phyloP scores from a whole-genome alignment of 768 basidiomycete species.

The Aureoboletus auriporus region DNA sequence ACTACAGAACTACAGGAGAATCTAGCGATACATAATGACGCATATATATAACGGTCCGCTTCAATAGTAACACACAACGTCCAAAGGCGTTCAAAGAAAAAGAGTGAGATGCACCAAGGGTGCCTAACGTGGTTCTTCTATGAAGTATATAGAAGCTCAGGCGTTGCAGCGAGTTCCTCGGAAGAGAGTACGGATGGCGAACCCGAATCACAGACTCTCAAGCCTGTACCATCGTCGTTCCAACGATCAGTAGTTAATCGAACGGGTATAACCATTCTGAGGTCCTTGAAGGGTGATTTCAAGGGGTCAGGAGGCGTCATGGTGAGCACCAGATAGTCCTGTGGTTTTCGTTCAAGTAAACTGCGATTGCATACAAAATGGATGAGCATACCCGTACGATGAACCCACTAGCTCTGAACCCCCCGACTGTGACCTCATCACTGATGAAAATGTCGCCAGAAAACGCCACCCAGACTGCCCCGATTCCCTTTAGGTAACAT shows the following conservation, averaged over 20 bases:
- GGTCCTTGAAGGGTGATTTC: constrained; percentile 53
- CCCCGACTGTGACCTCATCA: constrained; percentile 46
- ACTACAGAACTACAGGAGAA: too few relatives aligned
- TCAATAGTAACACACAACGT: neutral
- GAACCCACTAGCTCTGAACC: constrained; percentile 64
- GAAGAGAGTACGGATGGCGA: constrained; percentile 19
- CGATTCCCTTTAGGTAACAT: constrained; percentile 47
- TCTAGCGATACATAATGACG: neutral
- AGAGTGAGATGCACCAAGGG: neutral
- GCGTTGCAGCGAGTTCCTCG: constrained; percentile 18
- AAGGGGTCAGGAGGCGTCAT: constrained; percentile 53
- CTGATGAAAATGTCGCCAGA: constrained; percentile 58
- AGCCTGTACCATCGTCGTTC: constrained; percentile 33
- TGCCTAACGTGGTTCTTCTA: neutral
- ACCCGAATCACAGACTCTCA: neutral
- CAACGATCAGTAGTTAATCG: constrained; percentile 62
- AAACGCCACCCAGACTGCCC: constrained; percentile 58
- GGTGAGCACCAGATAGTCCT: constrained; percentile 67
- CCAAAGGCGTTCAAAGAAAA: neutral
- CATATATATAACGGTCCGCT: neutral
- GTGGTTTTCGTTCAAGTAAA: neutral
- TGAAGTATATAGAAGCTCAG: constrained; percentile 8
- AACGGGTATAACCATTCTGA: constrained; percentile 61
- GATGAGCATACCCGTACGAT: constrained; percentile 49
- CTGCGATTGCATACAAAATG: neutral